Base-by-base conservation (phyloP, 2,329 filamentous ascomycete species). In the Pseudocercospora cruenta region DNA sequence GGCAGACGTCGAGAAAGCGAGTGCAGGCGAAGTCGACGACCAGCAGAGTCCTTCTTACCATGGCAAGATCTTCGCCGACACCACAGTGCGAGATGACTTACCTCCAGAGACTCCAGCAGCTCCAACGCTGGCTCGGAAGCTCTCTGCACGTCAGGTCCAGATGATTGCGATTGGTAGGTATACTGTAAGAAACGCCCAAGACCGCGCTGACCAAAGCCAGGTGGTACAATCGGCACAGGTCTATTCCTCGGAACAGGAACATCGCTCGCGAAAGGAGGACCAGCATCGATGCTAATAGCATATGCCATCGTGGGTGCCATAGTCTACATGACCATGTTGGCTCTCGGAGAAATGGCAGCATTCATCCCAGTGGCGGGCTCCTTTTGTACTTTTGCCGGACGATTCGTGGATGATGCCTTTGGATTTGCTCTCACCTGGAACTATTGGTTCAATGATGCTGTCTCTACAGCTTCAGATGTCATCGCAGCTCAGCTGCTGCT, bases 321-420 rank as follows among this genome's bases (percentile, higher is more conserved):
- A 68, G 91, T 94, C 70, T 95, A 89, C 78, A 80, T 92, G 58
- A 91, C 94, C 70, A 93, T 94, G 91, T 88, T 88, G 65, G 90
- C 87, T 62, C 86, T 95, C 3, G 91, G 91, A 69, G 91, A 94
- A 79, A 94, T 95, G 91, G 90, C 91, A 9, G 86, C 91, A 60
- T 95, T 91, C 89, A 80, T 94, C 33, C 92, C 92, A 58, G 84
- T 93, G 72, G 86, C 87, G 54, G 87, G 90, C 75, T 91, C 91
- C 70, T 95, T 95, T 68, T 85, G 84, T 73, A 85, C 83, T 2
- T 87, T 84, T 78, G 84, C 85, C n/a, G 64, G 67, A 33, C 39
- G 92, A 57, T 94, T 93, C 81, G 90, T 88, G 74, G 91, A 66
- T 31, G 91, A 91, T 59, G 90, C 91, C 63, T 85, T 94, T 28